Conservation (phyloP, 768 basidiomycete species). For the Naganishia kalamii region DNA sequence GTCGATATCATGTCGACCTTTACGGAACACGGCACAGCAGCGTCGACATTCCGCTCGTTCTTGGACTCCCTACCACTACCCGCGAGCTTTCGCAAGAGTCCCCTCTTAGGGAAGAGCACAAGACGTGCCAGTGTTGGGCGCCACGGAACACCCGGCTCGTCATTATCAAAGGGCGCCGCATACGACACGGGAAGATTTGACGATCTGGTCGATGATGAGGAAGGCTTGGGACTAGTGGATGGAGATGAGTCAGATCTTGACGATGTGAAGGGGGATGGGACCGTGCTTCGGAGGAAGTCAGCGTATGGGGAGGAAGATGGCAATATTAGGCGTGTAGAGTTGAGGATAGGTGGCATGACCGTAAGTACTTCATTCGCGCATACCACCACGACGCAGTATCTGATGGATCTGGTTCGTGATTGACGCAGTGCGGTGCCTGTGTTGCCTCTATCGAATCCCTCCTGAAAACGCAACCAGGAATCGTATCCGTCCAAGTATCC, state of each 20-base stretch:
- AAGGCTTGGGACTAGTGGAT: constrained; percentile 27
- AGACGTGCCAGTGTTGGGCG: background rate
- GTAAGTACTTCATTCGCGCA: constrained; percentile 26
- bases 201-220: constrained; percentile 19
- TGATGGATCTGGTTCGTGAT: background rate
- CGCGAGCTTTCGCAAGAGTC: background rate
- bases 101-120: background rate
- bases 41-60: constrained; percentile 1
- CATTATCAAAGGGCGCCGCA: background rate
- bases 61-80: constrained; percentile 2
- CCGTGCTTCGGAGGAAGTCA: background rate
- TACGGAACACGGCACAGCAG: background rate
- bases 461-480: constrained; percentile 64
- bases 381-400: background rate
- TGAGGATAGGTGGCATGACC: constrained; percentile 44
- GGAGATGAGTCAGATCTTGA: constrained; percentile 25
- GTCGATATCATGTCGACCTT: background rate
- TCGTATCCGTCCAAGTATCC: constrained; percentile 84
- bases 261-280: constrained; percentile 10
- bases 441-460: constrained; percentile 45
- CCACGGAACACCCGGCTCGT: background rate
- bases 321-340: constrained; percentile 31
- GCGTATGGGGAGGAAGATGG: constrained; percentile 3
- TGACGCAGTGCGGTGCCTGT: constrained; percentile 45
- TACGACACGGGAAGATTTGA: constrained; percentile 14